These are phyloP conservation scores for Ramularia collo-cygni DNA, from an alignment of 2,329 filamentous ascomycete genomes.

Conservation along the genomic window DNA sequence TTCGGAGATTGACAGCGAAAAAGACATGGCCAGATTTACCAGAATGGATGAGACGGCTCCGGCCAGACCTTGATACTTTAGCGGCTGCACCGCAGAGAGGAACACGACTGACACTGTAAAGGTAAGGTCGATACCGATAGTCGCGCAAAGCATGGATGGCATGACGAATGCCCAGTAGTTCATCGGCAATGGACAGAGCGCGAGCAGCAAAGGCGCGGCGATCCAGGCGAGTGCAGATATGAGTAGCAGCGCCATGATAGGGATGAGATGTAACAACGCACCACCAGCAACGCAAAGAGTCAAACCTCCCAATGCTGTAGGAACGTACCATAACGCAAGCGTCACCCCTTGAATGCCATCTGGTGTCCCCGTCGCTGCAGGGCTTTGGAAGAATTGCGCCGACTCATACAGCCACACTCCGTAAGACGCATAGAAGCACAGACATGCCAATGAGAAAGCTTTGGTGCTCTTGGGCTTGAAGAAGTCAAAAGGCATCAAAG, in stretches of 20 bases:
- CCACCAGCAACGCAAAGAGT: constrained; percentile 28
- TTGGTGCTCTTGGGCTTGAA: constrained; percentile 27
- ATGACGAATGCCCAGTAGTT: constrained; percentile 32
- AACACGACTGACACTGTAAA: constrained; percentile 31
- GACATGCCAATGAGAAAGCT: constrained; percentile 27
- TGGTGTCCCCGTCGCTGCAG: constrained; percentile 12
- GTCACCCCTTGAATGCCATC: constrained; percentile 22
- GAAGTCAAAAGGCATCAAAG: constrained; percentile 32
- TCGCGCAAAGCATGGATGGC: constrained; percentile 32
- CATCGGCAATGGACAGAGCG: constrained; percentile 25
- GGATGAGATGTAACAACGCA: constrained; percentile 26
- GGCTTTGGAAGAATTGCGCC: constrained; percentile 21
- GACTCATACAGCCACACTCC: constrained; percentile 30
- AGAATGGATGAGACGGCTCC: constrained; percentile 31
- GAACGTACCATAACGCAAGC: constrained; percentile 31
- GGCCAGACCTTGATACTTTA: constrained; percentile 29
- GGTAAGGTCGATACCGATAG: constrained; percentile 32
- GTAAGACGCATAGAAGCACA: constrained; percentile 33
- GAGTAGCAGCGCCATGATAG: constrained; percentile 24
- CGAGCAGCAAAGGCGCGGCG: constrained; percentile 30
- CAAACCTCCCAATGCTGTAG: constrained; percentile 29
- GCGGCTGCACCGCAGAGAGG: constrained; percentile 27
- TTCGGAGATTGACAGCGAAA: constrained; percentile 29
- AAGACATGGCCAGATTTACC: constrained; percentile 32
- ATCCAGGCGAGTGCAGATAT: constrained; percentile 31